Evolutionary conservation across 768 basidiomycete species (phyloP).

Genomic region (Russula olivacea): DNA sequence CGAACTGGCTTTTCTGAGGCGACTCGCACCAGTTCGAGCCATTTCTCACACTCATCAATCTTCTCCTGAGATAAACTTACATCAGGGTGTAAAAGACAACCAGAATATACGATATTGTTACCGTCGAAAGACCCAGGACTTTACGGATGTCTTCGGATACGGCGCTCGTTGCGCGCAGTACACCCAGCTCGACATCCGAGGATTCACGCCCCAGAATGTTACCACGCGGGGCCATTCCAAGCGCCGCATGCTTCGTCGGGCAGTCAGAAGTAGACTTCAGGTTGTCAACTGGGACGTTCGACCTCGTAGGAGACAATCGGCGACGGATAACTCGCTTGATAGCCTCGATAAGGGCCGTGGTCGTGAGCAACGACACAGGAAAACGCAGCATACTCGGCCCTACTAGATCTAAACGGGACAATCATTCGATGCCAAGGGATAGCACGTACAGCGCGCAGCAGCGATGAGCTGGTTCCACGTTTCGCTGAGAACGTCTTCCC

Average conservation of each 20-base stretch:
- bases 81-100: background rate
- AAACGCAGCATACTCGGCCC: conserved; percentile 21
- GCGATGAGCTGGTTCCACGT: conserved; percentile 20
- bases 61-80: background rate
- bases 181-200: background rate
- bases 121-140: conserved; percentile 15
- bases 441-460: conserved; percentile 17
- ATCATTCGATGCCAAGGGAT: background rate
- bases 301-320: background rate
- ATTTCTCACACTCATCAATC: conserved; percentile 6
- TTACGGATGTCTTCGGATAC: conserved; percentile 13
- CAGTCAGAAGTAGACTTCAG: background rate
- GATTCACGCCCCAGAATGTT: background rate
- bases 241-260: background rate
- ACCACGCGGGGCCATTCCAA: background rate
- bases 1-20: background rate
- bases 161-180: background rate
- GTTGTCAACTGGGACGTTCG: background rate
- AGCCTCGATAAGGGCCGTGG: conserved; percentile 20
- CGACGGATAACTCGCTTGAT: conserved; percentile 7
- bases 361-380: conserved; percentile 19
- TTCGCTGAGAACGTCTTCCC: conserved; percentile 10
- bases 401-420: background rate
- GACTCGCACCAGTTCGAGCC: conserved; percentile 5
- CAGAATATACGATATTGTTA: background rate